A percentile compares a stretch with the other conserved stretches of the same genome.
These are phyloP conservation scores for Fusarium sp. DNA, from an alignment of 2,329 filamentous ascomycete genomes.

Conservation along the genomic window DNA sequence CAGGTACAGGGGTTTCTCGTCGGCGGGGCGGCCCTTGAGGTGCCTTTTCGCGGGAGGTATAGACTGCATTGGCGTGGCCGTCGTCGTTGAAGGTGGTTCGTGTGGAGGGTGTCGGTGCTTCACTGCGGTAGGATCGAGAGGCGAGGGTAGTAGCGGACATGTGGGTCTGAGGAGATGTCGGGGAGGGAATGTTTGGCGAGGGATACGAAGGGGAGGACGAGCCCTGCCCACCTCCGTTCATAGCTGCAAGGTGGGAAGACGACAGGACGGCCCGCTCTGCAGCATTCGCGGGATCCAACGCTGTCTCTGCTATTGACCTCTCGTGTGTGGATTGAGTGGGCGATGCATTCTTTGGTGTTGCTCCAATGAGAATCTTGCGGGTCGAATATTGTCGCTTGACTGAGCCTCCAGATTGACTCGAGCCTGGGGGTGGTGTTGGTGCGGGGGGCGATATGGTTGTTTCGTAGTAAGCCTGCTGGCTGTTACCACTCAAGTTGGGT, in stretches of 20 bases:
- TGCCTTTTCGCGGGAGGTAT: slow-evolving; percentile 48
- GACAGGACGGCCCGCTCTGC: slow-evolving; percentile 74
- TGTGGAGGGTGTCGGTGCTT: slow-evolving; percentile 64
- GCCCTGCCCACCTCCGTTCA: slow-evolving; percentile 71
- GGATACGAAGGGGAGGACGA: slow-evolving; percentile 65
- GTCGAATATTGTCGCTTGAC: slow-evolving; percentile 80
- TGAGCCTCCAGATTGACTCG: slow-evolving; percentile 59
- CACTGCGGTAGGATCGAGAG: slow-evolving; percentile 69
- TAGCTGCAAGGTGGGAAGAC: slow-evolving; percentile 76
- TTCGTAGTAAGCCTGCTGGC: slow-evolving; percentile 63
- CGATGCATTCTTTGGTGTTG: slow-evolving; percentile 79
- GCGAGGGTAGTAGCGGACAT: slow-evolving; percentile 67
- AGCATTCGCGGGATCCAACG: slow-evolving; percentile 75
- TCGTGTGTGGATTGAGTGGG: slow-evolving; percentile 80
- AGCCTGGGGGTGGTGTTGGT: slow-evolving; percentile 65
- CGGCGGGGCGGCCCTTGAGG: slow-evolving; percentile 61
- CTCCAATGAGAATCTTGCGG: slow-evolving; percentile 77
- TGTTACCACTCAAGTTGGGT: slow-evolving; percentile 61
- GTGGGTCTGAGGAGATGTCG: slow-evolving; percentile 72
- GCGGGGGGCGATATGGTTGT: slow-evolving; percentile 63
- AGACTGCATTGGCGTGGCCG: slow-evolving; percentile 51
- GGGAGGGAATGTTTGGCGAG: slow-evolving; percentile 76
- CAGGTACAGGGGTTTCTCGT: slow-evolving; percentile 70
- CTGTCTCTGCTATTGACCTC: slow-evolving; percentile 70
- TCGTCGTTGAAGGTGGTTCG: slow-evolving; percentile 66